Evolutionary conservation across 768 basidiomycete species (phyloP), one percentile per base, ranked within the genome.

Genomic region (Hortiboletus flavorubellus): DNA sequence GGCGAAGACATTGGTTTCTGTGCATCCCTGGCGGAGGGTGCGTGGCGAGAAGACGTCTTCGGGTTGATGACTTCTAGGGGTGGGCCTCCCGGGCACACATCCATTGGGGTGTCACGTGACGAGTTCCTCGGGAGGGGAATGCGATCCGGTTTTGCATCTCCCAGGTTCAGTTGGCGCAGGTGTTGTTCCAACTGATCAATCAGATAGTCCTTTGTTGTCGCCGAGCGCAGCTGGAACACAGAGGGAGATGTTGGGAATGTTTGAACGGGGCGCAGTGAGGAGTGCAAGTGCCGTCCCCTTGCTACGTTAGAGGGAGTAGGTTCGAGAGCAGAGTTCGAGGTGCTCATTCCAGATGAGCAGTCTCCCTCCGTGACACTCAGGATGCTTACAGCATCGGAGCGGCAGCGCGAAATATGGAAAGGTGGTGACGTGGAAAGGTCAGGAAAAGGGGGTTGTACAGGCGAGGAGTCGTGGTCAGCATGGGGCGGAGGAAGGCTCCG

Each of bases 151-250:
- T 59, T 66, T 31, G 48, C 29, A 14, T 60, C 64, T 45, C 31
- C 49, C 14, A 68, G 29, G 30, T 51, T 59, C 29, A 68, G 55
- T n/a, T 38, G 64, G 49, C 65, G 38, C 34, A 68, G 16, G 47
- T 56, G 51, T 44, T 55, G 40, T 46, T 62, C 66, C 46, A 68
- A 37, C 23, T 46, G 55, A 33, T 64, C 65, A 5, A 68, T 56
- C n/a, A 62, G 47, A 38, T 62, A 60, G 23, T 64, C 64, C 12
- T 46, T 11, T 10, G 50, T 54, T 3, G 59, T 57, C 18, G 46
- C 29, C 2, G 65, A 64, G 42, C 66, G 66, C n/a, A 68, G 38
- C 23, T 47, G 59, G 37, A 69, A 68, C 11, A 16, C 7, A 1
- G 63, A 57, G 8, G 64, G 65, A 26, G 56, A 69, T 4, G 58